Base-by-base conservation (phyloP, 345 rosid genomes). In the Gossypium bickii region DNA sequence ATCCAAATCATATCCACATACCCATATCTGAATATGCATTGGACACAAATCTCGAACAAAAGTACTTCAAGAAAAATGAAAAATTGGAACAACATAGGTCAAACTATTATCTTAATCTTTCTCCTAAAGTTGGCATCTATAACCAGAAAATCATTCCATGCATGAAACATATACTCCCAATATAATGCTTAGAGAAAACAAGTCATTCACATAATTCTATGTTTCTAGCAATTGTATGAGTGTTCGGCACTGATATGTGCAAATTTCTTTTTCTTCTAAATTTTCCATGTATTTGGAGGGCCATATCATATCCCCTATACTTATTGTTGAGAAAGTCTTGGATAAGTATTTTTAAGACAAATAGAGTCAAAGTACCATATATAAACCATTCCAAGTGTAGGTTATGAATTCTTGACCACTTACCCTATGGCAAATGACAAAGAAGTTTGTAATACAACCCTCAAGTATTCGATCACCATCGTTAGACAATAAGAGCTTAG, bases 381-480 rank as follows among this genome's bases (percentile, higher is more conserved):
- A 47, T 47, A 56, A 49, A 55, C 17, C 44, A 65, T 20, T 22
- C 22, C 15, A 6, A 7, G 27, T 62, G 25, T 64, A 70, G 69
- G 74, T 68, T 75, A n/a, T 59, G 51, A 13, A 49, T 70, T 60
- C 60, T n/a, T n/a, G n/a, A n/a, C n/a, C n/a, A n/a, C n/a, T n/a
- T n/a, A n/a, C n/a, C n/a, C n/a, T n/a, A n/a, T n/a, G n/a, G n/a
- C n/a, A n/a, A n/a, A n/a, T n/a, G n/a, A n/a, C n/a, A n/a, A n/a
- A n/a, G n/a, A n/a, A n/a, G n/a, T n/a, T n/a, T n/a, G n/a, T n/a
- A n/a, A n/a, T n/a, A n/a, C n/a, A n/a, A n/a, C n/a, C n/a, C n/a
- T n/a, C n/a, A n/a, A n/a, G n/a, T n/a, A n/a, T n/a, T n/a, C n/a
- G n/a, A n/a, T n/a, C n/a, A n/a, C n/a, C n/a, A n/a, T n/a, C n/a